phyloP scores from a whole-genome alignment of 1,284 basidiomycete genomes.

The Anthracocystis walkeri region DNA sequence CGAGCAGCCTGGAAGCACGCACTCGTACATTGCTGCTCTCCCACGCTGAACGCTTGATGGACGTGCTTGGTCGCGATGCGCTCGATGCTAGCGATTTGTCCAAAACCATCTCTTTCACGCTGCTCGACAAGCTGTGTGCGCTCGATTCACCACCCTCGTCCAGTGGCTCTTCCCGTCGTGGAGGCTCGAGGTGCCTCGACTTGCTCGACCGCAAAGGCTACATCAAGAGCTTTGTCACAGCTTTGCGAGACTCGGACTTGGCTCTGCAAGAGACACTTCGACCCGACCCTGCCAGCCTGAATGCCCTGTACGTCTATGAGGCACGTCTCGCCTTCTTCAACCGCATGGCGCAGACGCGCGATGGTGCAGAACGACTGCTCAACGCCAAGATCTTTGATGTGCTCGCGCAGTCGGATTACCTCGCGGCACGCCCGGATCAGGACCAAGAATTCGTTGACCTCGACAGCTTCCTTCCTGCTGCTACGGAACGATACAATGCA shows the following conservation, averaged over 20 bases:
- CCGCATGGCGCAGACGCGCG: constrained; percentile 82
- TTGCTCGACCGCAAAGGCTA: constrained; percentile 81
- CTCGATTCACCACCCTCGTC: constrained; percentile 55
- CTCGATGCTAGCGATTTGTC: constrained; percentile 94
- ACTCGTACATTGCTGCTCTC: constrained; percentile 74
- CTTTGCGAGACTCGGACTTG: constrained; percentile 84
- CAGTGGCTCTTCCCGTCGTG: constrained; percentile 38
- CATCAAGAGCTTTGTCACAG: constrained; percentile 83
- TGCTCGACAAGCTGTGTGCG: constrained; percentile 79
- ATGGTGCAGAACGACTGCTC: constrained; percentile 85
- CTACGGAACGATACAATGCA: constrained; percentile 88
- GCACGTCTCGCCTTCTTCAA: constrained; percentile 89
- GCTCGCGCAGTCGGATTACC: constrained; percentile 86
- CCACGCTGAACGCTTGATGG: constrained; percentile 78
- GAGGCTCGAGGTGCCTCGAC: constrained; percentile 74
- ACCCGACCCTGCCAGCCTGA: constrained; percentile 92
- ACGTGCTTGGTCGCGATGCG: constrained; percentile 86
- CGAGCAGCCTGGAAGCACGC: constrained; percentile 74
- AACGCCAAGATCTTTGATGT: constrained; percentile 82
- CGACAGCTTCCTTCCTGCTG: constrained; percentile 86
- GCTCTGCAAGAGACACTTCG: constrained; percentile 84
- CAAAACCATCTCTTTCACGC: constrained; percentile 92
- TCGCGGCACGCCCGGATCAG: constrained; percentile 83
- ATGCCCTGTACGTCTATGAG: constrained; percentile 93
- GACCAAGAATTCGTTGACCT: constrained; percentile 85